Percentiles rank a stretch among this genome's conserved stretches.
phyloP scores from a whole-genome alignment of 345 rosid species.

The Kernera saxatilis region DNA sequence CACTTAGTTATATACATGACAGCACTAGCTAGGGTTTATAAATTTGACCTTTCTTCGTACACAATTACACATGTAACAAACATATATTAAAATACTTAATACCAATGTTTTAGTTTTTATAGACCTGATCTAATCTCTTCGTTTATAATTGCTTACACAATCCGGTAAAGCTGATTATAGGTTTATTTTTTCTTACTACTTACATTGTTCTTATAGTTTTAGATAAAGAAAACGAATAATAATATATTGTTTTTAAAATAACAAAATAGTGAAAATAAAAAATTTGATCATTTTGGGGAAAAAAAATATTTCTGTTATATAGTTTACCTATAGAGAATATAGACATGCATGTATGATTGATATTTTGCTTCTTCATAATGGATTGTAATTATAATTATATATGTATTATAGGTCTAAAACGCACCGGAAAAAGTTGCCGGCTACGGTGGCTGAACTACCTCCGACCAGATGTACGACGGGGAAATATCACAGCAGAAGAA shows the following conservation, averaged over 20 bases:
- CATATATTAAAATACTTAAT: no score
- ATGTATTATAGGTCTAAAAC: conserved; percentile 56
- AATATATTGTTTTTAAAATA: background rate
- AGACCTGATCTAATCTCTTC: no score
- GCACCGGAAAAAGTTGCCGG: conserved; percentile 95
- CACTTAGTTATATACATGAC: background rate
- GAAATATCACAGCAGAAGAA: conserved; percentile 83
- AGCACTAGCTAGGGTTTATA: background rate
- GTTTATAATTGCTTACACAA: no score
- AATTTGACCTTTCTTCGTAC: background rate
- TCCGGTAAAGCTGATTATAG: no score
- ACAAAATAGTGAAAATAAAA: background rate
- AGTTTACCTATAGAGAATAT: background rate
- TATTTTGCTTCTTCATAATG: background rate
- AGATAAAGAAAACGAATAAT: background rate
- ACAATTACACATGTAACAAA: background rate
- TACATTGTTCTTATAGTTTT: no score
- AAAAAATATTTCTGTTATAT: background rate
- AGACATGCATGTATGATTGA: background rate
- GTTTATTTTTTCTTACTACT: no score
- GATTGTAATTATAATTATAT: background rate
- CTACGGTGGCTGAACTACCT: conserved; percentile 94
- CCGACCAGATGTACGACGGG: conserved; percentile 81
- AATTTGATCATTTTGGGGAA: background rate
- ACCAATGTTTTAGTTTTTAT: no score